A percentile compares a stretch with the other conserved stretches of the same genome.
Conservation (phyloP, 1,284 basidiomycete genomes). For the Apiotrichum gamsii region DNA sequence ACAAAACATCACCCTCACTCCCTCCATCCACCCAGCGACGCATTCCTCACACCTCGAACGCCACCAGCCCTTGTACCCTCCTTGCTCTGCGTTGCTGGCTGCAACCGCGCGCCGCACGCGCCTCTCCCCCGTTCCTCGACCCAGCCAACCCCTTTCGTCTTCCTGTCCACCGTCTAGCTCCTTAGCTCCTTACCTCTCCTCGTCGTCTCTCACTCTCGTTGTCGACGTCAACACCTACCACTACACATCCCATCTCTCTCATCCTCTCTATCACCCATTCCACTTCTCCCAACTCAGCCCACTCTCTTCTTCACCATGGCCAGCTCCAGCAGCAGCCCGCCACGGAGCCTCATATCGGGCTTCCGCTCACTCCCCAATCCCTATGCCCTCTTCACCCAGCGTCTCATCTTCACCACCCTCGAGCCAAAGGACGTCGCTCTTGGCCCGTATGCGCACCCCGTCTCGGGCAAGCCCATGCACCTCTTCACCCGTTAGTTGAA, state of each 20-base stretch:
- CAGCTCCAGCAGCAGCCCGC: neutral
- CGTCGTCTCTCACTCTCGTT: too few species aligned
- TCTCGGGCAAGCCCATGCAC: slow-evolving; percentile 24
- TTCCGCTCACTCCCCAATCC: slow-evolving; percentile 28
- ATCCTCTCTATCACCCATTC: neutral
- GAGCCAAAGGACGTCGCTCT: slow-evolving; percentile 19
- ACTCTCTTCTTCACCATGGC: neutral
- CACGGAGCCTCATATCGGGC: neutral
- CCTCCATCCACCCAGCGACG: too few species aligned
- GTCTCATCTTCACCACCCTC: slow-evolving; percentile 43
- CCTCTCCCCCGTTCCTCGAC: too few species aligned
- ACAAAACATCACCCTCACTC: too few species aligned
- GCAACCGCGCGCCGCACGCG: too few species aligned
- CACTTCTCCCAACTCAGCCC: neutral
- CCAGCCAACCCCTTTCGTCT: too few species aligned
- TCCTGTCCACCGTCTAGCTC: too few species aligned
- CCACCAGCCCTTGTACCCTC: too few species aligned
- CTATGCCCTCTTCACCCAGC: slow-evolving; percentile 33
- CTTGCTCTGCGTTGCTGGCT: too few species aligned
- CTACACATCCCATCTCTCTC: neutral
- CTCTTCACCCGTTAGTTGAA: slow-evolving; percentile 38
- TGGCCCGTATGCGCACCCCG: slow-evolving; percentile 31
- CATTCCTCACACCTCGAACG: too few species aligned
- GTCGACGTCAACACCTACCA: too few species aligned
- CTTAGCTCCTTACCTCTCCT: too few species aligned